These are phyloP conservation scores for Tulasnella sp. DNA, from an alignment of 768 basidiomycete genomes.

Conservation along the genomic window DNA sequence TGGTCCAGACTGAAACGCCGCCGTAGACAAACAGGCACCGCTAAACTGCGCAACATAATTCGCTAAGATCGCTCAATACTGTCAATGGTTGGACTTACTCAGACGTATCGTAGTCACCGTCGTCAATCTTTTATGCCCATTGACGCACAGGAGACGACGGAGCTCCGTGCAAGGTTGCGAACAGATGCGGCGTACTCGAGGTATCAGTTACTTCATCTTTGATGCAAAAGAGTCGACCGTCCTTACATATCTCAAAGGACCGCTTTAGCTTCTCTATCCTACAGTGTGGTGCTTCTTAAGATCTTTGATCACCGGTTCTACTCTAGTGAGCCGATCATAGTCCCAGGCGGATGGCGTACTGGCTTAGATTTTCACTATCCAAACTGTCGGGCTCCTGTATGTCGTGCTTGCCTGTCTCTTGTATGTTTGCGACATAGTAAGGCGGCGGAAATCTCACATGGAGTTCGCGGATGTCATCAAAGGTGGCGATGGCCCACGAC, in stretches of 20 bases:
- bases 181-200: conserved; percentile 75
- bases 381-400: conserved; percentile 27
- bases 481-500: not conserved
- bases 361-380: not conserved
- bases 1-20: not conserved
- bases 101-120: conserved; percentile 25
- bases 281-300: conserved; percentile 59
- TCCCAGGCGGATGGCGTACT: too few relatives aligned
- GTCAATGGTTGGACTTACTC: not conserved
- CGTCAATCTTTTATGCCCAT: conserved; percentile 26
- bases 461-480: conserved; percentile 56
- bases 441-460: conserved; percentile 55
- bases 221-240: too few relatives aligned
- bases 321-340: conserved; percentile 40
- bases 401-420: conserved; percentile 43
- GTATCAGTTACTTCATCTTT: too few relatives aligned
- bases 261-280: conserved; percentile 62
- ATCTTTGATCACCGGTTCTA: conserved; percentile 71
- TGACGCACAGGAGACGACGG: conserved; percentile 35
- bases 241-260: too few relatives aligned
- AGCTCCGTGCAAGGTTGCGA: conserved; percentile 66
- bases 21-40: conserved; percentile 28
- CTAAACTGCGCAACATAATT: too few relatives aligned
- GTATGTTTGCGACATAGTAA: conserved; percentile 44
- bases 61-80: too few relatives aligned